phyloP scores from a whole-genome alignment of 1,139 yeast genomes.

The Candida albicans region DNA sequence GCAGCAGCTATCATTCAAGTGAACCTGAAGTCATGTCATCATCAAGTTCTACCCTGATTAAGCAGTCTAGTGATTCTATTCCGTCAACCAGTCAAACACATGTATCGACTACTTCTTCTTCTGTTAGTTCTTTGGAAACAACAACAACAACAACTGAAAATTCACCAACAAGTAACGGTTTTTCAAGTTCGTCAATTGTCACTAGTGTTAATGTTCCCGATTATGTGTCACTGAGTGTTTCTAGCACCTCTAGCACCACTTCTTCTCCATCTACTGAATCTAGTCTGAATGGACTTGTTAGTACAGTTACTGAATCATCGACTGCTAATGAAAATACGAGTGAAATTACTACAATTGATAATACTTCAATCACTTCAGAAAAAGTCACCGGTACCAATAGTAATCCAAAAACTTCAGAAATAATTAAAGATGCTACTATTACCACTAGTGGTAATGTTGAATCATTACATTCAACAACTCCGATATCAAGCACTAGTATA shows the following conservation, averaged over 20 bases:
- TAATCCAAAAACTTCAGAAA: neutral
- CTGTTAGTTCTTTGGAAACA: neutral
- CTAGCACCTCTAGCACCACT: too few relatives aligned
- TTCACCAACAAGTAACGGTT: neutral
- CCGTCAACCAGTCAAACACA: too few relatives aligned
- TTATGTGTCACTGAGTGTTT: too few relatives aligned
- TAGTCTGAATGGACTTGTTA: neutral
- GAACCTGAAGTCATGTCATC: too few relatives aligned
- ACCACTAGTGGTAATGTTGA: slow-evolving; percentile 4
- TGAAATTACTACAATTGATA: neutral
- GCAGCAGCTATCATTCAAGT: too few relatives aligned
- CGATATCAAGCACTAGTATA: neutral
- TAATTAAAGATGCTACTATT: neutral
- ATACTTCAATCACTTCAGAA: slow-evolving; percentile 1
- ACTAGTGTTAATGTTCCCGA: neutral
- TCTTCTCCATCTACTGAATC: neutral
- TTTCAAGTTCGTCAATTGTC: neutral
- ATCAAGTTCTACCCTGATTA: too few relatives aligned
- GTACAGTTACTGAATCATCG: neutral
- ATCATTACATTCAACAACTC: neutral
- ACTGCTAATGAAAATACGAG: neutral
- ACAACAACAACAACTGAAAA: neutral
- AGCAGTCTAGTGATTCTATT: too few relatives aligned
- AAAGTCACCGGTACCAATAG: neutral
- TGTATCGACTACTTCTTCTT: neutral